Evolutionary conservation across 2,329 filamentous ascomycete genomes (phyloP), one percentile per base, ranked within the genome.

Genomic region (Diatrype stigma): DNA sequence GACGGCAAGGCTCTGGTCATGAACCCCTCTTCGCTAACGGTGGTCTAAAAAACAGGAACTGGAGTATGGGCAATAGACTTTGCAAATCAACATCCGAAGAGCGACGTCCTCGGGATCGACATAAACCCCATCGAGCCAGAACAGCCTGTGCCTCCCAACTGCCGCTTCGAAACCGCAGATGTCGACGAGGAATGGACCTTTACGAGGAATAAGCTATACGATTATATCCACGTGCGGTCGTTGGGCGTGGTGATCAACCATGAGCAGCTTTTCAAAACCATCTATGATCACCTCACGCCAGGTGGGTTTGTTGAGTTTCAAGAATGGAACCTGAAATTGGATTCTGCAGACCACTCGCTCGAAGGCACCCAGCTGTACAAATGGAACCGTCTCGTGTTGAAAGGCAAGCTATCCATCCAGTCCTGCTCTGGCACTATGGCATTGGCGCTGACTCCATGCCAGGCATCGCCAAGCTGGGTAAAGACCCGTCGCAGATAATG

Each of bases 301-400:
- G 67, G 66, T 23, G 67, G 65, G n/a, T 69, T 63, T 59, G 56
- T 65, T 46, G 67, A 70, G 57, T 66, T 69, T 51, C 67, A 65
- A 26, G 68, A 70, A 55, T 70, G 63, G 64, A 56, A 65, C 26
- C 56, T 64, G 44, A 49, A 63, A 16, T 59, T 67, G 3, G 59
- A 65, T 35, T 67, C 66, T 5, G 57, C 67, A 6, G 61, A 71
- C 53, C 60, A 57, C 45, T 66, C 66, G 3, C 56, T 69, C 11
- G 49, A 63, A 5, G 65, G 64, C 51, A 67, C 58, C 6, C 61
- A 63, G 2, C 60, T 69, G 44, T 57, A 63, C 11, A 62, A 56
- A 30, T 67, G 67, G 60, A 66, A 67, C 49, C 37, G 42, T 2
- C 58, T 66, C 3, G 50, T 69, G 49, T 53, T 53, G 21, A 49